A percentile compares a stretch with the other conserved stretches of the same genome.
These are phyloP conservation scores for Komagataella pastoris DNA, from an alignment of 805 yeast genomes.

Conservation along the genomic window DNA sequence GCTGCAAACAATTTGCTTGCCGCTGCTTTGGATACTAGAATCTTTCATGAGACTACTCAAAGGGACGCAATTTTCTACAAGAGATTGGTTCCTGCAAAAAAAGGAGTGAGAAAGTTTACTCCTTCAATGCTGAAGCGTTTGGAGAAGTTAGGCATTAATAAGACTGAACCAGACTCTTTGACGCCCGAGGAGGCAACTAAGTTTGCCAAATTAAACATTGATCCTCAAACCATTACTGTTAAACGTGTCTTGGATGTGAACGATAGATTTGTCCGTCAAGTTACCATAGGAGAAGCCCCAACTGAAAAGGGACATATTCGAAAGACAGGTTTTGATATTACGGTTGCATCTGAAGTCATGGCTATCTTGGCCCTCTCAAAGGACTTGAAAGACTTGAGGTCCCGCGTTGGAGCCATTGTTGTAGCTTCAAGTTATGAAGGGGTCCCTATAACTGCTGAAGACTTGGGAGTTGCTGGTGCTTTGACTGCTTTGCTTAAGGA, in stretches of 20 bases:
- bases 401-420: conserved; percentile 64
- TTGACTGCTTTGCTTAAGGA: conserved; percentile 71
- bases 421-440: conserved; percentile 57
- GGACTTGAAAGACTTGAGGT: conserved; percentile 59
- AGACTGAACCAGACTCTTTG: conserved; percentile 60
- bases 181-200: conserved; percentile 47
- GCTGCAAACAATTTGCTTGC: conserved; percentile 73
- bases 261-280: conserved; percentile 67
- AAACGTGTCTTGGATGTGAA: conserved; percentile 79
- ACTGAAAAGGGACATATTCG: conserved; percentile 67
- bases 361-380: conserved; percentile 69
- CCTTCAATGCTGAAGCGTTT: conserved; percentile 56
- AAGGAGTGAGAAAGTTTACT: conserved; percentile 57
- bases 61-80: conserved; percentile 57
- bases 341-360: conserved; percentile 81
- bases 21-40: conserved; percentile 79
- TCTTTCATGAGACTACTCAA: conserved; percentile 73
- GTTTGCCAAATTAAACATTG: conserved; percentile 63
- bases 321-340: conserved; percentile 68
- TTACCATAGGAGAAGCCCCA: conserved; percentile 71
- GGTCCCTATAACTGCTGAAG: conserved; percentile 72
- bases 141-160: conserved; percentile 51
- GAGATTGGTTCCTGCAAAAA: conserved; percentile 64
- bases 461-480: conserved; percentile 79
- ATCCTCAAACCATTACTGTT: conserved; percentile 70